phyloP scores from a whole-genome alignment of 2,329 filamentous ascomycete genomes.

The Monosporascus ibericus region DNA sequence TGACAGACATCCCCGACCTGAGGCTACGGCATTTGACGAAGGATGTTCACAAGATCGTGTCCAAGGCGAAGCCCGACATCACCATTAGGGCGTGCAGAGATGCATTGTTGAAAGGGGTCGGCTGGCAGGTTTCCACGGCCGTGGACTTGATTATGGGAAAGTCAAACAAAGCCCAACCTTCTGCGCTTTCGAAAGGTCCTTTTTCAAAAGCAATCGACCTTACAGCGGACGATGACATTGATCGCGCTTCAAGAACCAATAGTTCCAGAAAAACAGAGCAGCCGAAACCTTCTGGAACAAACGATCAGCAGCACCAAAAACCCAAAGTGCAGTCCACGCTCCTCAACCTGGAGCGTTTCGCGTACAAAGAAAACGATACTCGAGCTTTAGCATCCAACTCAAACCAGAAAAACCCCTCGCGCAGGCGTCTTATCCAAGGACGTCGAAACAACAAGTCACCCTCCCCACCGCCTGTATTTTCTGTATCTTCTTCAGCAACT shows the following conservation, averaged over 20 bases:
- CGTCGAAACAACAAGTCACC: conserved; percentile 18
- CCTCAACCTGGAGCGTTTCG: neutral
- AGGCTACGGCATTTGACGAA: conserved; percentile 23
- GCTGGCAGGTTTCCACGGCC: conserved; percentile 20
- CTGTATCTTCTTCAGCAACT: conserved; percentile 24
- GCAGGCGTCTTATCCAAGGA: conserved; percentile 24
- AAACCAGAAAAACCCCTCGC: conserved; percentile 14
- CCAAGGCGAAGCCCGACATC: conserved; percentile 17
- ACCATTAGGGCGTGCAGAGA: conserved; percentile 23
- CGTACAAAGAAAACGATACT: conserved; percentile 5
- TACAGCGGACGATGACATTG: neutral
- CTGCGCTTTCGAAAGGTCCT: neutral
- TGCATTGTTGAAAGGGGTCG: conserved; percentile 17
- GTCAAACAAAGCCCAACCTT: conserved; percentile 3
- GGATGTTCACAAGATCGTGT: conserved; percentile 22
- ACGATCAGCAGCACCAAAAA: neutral
- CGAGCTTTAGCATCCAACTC: conserved; percentile 9
- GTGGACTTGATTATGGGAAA: conserved; percentile 16
- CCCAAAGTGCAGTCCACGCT: neutral
- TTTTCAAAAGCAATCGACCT: neutral
- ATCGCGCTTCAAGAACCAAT: neutral
- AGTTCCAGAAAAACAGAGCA: neutral
- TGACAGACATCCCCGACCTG: conserved; percentile 24
- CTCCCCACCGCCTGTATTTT: conserved; percentile 23
- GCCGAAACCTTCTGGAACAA: neutral